A percentile compares a stretch with the other conserved stretches of the same genome.
phyloP scores from a whole-genome alignment of 148 eudicot genomes.

The Camellia granthamiana region DNA sequence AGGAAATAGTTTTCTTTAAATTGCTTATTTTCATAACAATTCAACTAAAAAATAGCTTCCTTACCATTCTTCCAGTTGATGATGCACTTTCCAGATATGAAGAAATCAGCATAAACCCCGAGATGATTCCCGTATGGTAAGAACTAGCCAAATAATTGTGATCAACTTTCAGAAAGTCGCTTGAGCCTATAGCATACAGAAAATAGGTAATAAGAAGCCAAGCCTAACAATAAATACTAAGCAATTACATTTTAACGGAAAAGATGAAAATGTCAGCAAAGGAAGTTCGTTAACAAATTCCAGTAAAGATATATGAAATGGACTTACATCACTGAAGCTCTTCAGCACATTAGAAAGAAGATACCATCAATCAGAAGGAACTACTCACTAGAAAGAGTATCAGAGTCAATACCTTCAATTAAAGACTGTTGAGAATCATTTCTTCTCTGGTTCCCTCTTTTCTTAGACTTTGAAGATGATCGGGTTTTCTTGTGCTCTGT shows the following conservation, averaged over 20 bases:
- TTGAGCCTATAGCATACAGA: conserved; percentile 38
- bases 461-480: conserved; percentile 48
- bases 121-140: conserved; percentile 79
- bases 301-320: not conserved
- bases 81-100: conserved; percentile 49
- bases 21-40: not conserved
- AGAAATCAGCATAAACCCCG: conserved; percentile 75
- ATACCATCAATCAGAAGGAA: not conserved
- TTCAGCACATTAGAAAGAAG: not conserved
- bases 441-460: conserved; percentile 48
- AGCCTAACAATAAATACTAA: conserved; percentile 15
- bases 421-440: conserved; percentile 30
- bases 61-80: conserved; percentile 53
- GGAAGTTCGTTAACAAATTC: not conserved
- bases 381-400: not conserved
- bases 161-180: conserved; percentile 45
- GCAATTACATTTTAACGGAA: not conserved
- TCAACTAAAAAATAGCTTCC: conserved; percentile 7
- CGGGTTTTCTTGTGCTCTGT: conserved; percentile 35
- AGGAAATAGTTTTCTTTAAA: not conserved
- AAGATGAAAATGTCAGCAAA: not conserved
- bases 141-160: conserved; percentile 77
- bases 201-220: conserved; percentile 9
- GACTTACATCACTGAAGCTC: not conserved
- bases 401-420: conserved; percentile 38